These are phyloP conservation scores for Leccinum fibrillosum DNA, from an alignment of 768 basidiomycete genomes.

Conservation along the genomic window DNA sequence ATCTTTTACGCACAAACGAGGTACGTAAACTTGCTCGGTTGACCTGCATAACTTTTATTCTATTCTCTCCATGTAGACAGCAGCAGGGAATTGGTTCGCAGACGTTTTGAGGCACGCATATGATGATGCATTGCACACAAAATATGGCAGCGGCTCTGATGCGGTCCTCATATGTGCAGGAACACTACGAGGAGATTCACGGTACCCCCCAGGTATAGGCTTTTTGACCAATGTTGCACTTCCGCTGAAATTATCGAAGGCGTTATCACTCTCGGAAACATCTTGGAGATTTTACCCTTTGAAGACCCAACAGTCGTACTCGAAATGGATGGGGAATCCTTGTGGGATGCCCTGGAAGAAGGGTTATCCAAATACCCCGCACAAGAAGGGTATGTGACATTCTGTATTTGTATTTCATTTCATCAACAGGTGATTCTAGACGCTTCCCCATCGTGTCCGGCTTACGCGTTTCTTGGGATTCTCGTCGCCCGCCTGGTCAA, in stretches of 20 bases:
- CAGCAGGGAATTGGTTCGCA: conserved; percentile 78
- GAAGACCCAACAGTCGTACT: conserved; percentile 81
- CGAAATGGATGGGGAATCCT: conserved; percentile 70
- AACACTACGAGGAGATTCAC: conserved; percentile 80
- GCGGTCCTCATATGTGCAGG: conserved; percentile 82
- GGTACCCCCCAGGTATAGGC: conserved; percentile 71
- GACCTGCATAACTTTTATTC: neutral
- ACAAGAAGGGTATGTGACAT: conserved; percentile 73
- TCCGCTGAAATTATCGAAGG: conserved; percentile 40
- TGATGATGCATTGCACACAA: conserved; percentile 61
- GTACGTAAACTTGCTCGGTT: conserved; percentile 32
- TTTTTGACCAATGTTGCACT: neutral
- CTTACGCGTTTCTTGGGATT: conserved; percentile 85
- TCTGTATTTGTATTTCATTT: neutral
- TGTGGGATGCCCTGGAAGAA: conserved; percentile 79
- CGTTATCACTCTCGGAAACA: conserved; percentile 76
- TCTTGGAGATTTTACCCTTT: conserved; percentile 86
- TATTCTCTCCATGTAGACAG: conserved; percentile 42
- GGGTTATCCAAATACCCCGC: conserved; percentile 78
- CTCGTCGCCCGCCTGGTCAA: conserved; percentile 61
- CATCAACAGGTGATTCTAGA: conserved; percentile 35
- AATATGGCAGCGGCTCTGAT: conserved; percentile 65
- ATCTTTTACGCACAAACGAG: conserved; percentile 71
- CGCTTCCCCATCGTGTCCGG: conserved; percentile 90
- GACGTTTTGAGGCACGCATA: conserved; percentile 83